Conservation (phyloP, 306 rosid genomes). For the Begonia fuchsioides region DNA sequence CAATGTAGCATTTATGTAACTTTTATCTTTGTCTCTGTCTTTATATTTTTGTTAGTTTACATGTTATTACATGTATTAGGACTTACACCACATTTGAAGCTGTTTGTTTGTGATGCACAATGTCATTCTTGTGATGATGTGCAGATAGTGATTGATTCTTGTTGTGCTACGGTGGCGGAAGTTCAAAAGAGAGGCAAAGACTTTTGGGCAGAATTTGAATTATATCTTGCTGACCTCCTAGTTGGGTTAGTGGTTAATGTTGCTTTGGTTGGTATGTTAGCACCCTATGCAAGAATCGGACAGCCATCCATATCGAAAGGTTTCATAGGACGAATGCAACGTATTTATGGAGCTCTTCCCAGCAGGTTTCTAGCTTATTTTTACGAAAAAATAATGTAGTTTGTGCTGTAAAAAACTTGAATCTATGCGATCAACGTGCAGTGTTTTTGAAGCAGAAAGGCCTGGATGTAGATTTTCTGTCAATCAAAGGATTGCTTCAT, state of each 20-base stretch:
- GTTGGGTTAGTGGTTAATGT: constrained; percentile 36
- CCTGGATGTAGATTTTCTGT: constrained; percentile 30
- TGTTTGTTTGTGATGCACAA: neutral
- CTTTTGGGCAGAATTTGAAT: constrained; percentile 41
- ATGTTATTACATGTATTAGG: too few relatives aligned
- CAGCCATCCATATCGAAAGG: constrained; percentile 29
- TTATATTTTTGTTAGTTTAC: too few relatives aligned
- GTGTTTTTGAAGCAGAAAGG: constrained; percentile 42
- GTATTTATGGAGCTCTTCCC: constrained; percentile 29
- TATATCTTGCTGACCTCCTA: constrained; percentile 36
- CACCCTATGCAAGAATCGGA: constrained; percentile 34
- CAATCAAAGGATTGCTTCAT: constrained; percentile 27
- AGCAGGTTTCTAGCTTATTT: constrained; percentile 23
- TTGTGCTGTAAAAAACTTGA: too few relatives aligned
- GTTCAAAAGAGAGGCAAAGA: constrained; percentile 44
- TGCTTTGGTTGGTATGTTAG: constrained; percentile 39
- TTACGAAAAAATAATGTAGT: neutral
- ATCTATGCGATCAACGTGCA: constrained; percentile 4
- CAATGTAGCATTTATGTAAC: too few relatives aligned
- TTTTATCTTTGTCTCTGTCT: too few relatives aligned
- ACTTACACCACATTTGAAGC: too few relatives aligned
- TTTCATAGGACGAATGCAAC: constrained; percentile 22
- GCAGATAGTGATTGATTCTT: constrained; percentile 78
- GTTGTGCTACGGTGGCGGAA: constrained; percentile 45
- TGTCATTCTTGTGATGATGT: constrained; percentile 10